Conservation (phyloP, 495 filamentous ascomycete species). For the Penicillium alfredii region DNA sequence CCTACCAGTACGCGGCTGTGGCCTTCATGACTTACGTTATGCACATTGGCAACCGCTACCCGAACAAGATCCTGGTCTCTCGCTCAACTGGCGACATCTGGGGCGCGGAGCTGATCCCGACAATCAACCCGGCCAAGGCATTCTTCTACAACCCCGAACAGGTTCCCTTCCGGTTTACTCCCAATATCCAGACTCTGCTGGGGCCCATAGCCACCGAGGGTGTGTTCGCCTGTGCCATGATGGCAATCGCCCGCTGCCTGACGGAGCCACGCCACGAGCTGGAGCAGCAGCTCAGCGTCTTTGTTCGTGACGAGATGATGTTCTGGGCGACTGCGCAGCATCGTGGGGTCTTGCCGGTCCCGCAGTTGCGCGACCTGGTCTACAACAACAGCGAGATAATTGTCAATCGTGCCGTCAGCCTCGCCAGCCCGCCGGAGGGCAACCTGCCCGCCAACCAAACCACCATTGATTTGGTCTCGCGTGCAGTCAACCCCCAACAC, state of each 20-base stretch:
- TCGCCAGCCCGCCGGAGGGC: slow-evolving; percentile 59
- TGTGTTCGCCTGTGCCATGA: slow-evolving; percentile 83
- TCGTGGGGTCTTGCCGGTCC: slow-evolving; percentile 57
- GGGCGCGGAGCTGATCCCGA: slow-evolving; percentile 87
- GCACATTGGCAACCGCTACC: slow-evolving; percentile 89
- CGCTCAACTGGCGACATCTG: slow-evolving; percentile 88
- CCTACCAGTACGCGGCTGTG: slow-evolving; percentile 90
- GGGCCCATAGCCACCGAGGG: slow-evolving; percentile 93
- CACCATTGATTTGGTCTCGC: slow-evolving; percentile 82
- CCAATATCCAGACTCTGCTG: slow-evolving; percentile 92
- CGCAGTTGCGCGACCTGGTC: slow-evolving; percentile 76
- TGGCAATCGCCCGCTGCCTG: slow-evolving; percentile 92
- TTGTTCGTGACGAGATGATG: slow-evolving; percentile 95
- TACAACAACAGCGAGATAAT: slow-evolving; percentile 83
- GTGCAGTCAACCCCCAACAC: slow-evolving; percentile 80
- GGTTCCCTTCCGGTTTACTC: slow-evolving; percentile 94
- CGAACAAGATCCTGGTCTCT: slow-evolving; percentile 89
- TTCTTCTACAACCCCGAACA: slow-evolving; percentile 91
- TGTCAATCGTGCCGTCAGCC: slow-evolving; percentile 77
- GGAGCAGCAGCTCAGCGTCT: slow-evolving; percentile 86
- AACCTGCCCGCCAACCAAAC: slow-evolving; percentile 92
- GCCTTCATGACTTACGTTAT: slow-evolving; percentile 99
- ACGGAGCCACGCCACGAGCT: slow-evolving; percentile 88
- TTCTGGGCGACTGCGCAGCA: slow-evolving; percentile 90
- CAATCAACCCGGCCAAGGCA: slow-evolving; percentile 71